A percentile compares a stretch with the other conserved stretches of the same genome.
phyloP scores from a whole-genome alignment of 1,284 basidiomycete genomes.

The Cutaneotrichosporon dermatis region DNA sequence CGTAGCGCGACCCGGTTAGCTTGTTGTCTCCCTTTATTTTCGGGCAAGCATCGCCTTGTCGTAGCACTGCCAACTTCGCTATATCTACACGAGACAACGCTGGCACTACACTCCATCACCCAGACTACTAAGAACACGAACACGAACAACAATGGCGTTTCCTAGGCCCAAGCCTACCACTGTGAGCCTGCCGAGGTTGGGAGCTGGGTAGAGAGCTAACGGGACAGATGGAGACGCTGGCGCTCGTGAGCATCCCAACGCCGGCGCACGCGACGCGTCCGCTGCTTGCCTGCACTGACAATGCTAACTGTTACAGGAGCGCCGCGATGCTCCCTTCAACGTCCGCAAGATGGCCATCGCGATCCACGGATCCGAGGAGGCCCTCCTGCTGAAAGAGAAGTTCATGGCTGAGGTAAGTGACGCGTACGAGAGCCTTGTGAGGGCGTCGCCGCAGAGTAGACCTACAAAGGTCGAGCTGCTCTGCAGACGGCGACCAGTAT shows the following conservation, averaged over 20 bases:
- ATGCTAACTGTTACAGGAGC: conserved; percentile 39
- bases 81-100: background rate
- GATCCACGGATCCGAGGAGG: conserved; percentile 47
- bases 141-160: conserved; percentile 38
- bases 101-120: background rate
- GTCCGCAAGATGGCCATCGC: conserved; percentile 48
- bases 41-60: background rate
- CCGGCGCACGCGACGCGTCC: too few species aligned
- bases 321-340: conserved; percentile 53
- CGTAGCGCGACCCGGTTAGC: too few species aligned
- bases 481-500: too few species aligned
- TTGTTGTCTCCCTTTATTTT: background rate
- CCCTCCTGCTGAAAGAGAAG: conserved; percentile 48
- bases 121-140: background rate
- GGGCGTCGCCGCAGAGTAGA: too few species aligned
- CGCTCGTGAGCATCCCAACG: conserved; percentile 29
- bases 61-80: too few species aligned
- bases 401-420: conserved; percentile 53
- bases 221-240: conserved; percentile 46
- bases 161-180: conserved; percentile 47
- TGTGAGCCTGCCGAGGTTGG: too few species aligned
- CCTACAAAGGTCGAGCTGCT: too few species aligned
- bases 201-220: too few species aligned
- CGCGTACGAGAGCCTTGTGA: background rate
- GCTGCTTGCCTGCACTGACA: background rate